Evolutionary conservation across 116 monocot species (phyloP).

Genomic region (Phalaenopsis hybrid): DNA sequence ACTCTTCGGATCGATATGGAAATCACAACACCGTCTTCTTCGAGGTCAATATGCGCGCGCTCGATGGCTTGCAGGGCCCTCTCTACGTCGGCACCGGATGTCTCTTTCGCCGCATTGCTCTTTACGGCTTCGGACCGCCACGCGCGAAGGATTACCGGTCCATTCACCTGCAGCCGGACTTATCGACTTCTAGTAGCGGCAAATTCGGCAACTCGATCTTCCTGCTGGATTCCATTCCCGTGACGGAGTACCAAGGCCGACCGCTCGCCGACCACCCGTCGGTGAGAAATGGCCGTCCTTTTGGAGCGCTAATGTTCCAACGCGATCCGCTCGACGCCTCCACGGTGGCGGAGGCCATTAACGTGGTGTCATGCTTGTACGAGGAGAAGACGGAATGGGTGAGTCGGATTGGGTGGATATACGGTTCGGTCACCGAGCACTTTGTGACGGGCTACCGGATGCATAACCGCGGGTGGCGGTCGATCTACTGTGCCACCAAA

Average conservation of each 20-base stretch:
- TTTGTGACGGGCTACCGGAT: slow-evolving; percentile 83
- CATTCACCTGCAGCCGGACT: slow-evolving; percentile 30
- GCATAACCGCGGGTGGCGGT: slow-evolving; percentile 82
- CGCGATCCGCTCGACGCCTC: slow-evolving; percentile 32
- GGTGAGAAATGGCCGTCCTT: slow-evolving; percentile 51
- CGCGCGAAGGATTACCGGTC: slow-evolving; percentile 31
- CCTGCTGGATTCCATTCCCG: slow-evolving; percentile 59
- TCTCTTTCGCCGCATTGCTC: slow-evolving; percentile 77
- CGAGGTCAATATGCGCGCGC: slow-evolving; percentile 90
- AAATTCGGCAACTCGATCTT: slow-evolving; percentile 65
- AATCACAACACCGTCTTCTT: slow-evolving; percentile 93
- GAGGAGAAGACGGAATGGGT: slow-evolving; percentile 85
- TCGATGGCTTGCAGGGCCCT: slow-evolving; percentile 87
- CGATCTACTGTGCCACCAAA: slow-evolving; percentile 65
- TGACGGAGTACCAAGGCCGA: slow-evolving; percentile 65
- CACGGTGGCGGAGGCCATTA: slow-evolving; percentile 39
- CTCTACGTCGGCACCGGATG: slow-evolving; percentile 92
- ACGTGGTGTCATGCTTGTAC: slow-evolving; percentile 47
- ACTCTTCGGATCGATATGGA: slow-evolving; percentile 91
- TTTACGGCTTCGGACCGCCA: slow-evolving; percentile 89
- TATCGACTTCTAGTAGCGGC: slow-evolving; percentile 23
- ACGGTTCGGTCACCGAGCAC: slow-evolving; percentile 76
- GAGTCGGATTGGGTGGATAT: slow-evolving; percentile 63
- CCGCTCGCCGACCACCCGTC: slow-evolving; percentile 71
- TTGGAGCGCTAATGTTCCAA: slow-evolving; percentile 35